Base-by-base conservation (phyloP, 2,329 filamentous ascomycete genomes). In the Xylariales sp. region DNA sequence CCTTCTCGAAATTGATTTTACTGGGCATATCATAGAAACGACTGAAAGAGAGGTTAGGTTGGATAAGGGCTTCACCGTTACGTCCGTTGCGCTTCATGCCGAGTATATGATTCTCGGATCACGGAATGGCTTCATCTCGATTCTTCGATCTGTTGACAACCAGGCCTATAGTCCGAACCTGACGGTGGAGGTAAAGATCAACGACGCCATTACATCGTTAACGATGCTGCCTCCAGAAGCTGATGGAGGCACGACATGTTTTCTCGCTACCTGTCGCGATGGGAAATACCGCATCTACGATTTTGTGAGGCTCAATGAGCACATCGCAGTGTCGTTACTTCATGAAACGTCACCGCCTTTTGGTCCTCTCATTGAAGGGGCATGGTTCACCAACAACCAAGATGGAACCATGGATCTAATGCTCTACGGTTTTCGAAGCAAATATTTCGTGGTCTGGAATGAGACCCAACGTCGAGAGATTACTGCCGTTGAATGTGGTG, bases 371-470 rank as follows among this genome's bases (percentile, higher is more conserved):
- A 75, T 96, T 27, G 87, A 94, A 59, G 81, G 82, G 0, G 74
- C 84, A 0, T 83, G 78, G 65, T 76, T 91, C 45, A 51, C 52
- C 25, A 43, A 47, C 8, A 60, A 31, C n/a, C 38, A 45, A 18
- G 53, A 54, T 27, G 44, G 52, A 1, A 60, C 60, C 0, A 60
- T 68, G 1, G 72, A 86, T 34, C 66, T 95, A 1, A 68, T 89
- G 20, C 66, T 95, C 10, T 86, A 83, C 58, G 91, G 91, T 3
- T 97, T 96, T 64, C 80, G 78, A 42, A 81, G 85, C 57, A 88
- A 81, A 47, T 71, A 80, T 34, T 94, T 97, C 56, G 70, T 95
- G 10, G 74, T 91, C 8, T 93, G 87, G 78, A 87, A 95, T 58
- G 81, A 86, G 56, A 81, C 78, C 0, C 69, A 68, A 2, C 80